Evolutionary conservation across 257 asterid genomes (phyloP).

Genomic region (Solanum sitiens): DNA sequence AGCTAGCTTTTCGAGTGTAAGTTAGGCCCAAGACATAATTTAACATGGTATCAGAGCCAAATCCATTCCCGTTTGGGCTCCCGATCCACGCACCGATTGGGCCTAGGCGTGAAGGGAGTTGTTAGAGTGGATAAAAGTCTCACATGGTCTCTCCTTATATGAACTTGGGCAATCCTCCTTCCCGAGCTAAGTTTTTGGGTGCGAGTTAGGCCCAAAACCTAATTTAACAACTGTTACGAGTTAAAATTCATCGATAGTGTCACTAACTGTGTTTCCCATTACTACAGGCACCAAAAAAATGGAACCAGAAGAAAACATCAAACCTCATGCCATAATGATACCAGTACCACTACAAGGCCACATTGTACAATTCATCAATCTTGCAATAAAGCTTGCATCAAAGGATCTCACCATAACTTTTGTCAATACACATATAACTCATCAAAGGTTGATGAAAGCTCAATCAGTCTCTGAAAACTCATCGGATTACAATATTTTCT

Average conservation of each 20-base stretch:
- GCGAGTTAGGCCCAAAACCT: no score
- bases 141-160: no score
- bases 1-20: no score
- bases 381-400: constrained; percentile 24
- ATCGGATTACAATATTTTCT: constrained; percentile 19
- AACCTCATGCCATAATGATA: constrained; percentile 15
- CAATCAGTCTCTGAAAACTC: neutral
- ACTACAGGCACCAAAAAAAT: neutral
- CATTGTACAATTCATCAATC: constrained; percentile 12
- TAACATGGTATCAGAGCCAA: no score
- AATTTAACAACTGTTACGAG: neutral
- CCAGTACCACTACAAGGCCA: constrained; percentile 32
- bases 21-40: no score
- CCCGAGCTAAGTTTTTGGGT: no score
- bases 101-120: no score
- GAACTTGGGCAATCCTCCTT: no score
- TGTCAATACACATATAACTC: constrained; percentile 13
- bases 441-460: constrained; percentile 9
- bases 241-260: neutral
- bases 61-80: no score
- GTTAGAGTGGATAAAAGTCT: no score
- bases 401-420: constrained; percentile 26
- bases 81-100: no score
- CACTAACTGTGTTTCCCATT: neutral
- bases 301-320: neutral